phyloP scores from a whole-genome alignment of 1,284 basidiomycete species.

The Paramarasmius palmivorus region DNA sequence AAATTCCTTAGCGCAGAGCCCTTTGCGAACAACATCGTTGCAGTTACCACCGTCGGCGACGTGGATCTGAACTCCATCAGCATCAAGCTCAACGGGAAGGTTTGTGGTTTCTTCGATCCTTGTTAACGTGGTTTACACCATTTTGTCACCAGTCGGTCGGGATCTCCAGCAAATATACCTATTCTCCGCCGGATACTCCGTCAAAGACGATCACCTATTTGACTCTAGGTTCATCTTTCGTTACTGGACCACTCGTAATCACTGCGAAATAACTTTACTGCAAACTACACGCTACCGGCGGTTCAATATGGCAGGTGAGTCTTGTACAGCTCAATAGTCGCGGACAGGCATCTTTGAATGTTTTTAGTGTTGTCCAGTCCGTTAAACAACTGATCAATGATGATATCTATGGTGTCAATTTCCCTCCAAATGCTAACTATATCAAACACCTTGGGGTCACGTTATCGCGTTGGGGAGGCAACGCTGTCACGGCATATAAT shows the following conservation, averaged over 20 bases:
- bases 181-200: conserved; percentile 43
- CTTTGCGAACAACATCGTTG: conserved; percentile 42
- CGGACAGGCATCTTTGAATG: too few species aligned
- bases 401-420: conserved; percentile 51
- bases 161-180: conserved; percentile 34
- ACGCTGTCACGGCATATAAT: conserved; percentile 54
- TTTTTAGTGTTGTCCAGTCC: conserved; percentile 32
- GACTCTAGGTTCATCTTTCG: conserved; percentile 35
- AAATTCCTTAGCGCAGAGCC: conserved; percentile 52
- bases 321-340: too few species aligned
- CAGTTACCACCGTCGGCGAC: conserved; percentile 44
- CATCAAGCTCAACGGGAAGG: conserved; percentile 40
- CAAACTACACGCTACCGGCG: conserved; percentile 41
- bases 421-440: conserved; percentile 44
- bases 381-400: conserved; percentile 44
- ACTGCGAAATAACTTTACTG: conserved; percentile 37
- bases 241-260: conserved; percentile 40
- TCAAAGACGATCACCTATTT: conserved; percentile 48
- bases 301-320: conserved; percentile 37
- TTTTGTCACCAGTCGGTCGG: conserved; percentile 28
- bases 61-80: conserved; percentile 40
- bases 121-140: neutral
- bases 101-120: conserved; percentile 17
- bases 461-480: conserved; percentile 52
- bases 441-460: conserved; percentile 47